Percentiles rank a stretch among this genome's conserved stretches.
Evolutionary conservation across 2,329 filamentous ascomycete species (phyloP).

Genomic region (Alternaria viburni): DNA sequence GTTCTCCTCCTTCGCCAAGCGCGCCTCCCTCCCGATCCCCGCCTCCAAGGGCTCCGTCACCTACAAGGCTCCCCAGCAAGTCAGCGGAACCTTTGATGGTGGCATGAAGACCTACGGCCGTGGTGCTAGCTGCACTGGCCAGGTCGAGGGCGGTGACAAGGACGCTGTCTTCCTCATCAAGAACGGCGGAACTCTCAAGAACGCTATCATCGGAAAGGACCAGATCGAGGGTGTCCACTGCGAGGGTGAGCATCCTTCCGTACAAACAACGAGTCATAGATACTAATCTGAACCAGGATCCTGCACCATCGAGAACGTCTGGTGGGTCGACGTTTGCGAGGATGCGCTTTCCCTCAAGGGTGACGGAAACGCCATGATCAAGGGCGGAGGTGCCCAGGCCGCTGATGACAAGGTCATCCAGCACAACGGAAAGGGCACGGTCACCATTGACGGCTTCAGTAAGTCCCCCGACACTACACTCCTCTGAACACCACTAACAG

Average conservation of each 20-base stretch:
- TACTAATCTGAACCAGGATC: constrained; percentile 33
- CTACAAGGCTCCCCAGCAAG: constrained; percentile 27
- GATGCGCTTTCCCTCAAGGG: constrained; percentile 48
- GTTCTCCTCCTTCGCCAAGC: constrained; percentile 38
- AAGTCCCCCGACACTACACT: neutral
- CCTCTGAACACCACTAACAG: constrained; percentile 11
- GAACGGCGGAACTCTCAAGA: constrained; percentile 59
- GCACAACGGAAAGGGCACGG: constrained; percentile 51
- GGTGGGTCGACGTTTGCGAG: constrained; percentile 54
- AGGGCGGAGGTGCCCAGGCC: constrained; percentile 49
- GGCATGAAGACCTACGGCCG: constrained; percentile 45
- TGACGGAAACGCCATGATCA: constrained; percentile 47
- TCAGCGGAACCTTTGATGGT: constrained; percentile 41
- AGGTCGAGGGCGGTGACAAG: constrained; percentile 53
- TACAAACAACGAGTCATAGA: neutral
- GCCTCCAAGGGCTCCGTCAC: constrained; percentile 42
- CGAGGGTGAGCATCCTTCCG: constrained; percentile 34
- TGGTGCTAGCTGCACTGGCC: constrained; percentile 48
- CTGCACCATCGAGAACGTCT: constrained; percentile 40
- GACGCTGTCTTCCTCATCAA: constrained; percentile 62
- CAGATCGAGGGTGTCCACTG: constrained; percentile 49
- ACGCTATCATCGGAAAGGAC: constrained; percentile 62
- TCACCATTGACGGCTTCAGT: constrained; percentile 47
- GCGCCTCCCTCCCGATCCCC: constrained; percentile 39
- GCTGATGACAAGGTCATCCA: constrained; percentile 53